Percentiles rank a stretch among this genome's conserved stretches.
phyloP scores from a whole-genome alignment of 139 green algal species.

The Asterochloris sp. region DNA sequence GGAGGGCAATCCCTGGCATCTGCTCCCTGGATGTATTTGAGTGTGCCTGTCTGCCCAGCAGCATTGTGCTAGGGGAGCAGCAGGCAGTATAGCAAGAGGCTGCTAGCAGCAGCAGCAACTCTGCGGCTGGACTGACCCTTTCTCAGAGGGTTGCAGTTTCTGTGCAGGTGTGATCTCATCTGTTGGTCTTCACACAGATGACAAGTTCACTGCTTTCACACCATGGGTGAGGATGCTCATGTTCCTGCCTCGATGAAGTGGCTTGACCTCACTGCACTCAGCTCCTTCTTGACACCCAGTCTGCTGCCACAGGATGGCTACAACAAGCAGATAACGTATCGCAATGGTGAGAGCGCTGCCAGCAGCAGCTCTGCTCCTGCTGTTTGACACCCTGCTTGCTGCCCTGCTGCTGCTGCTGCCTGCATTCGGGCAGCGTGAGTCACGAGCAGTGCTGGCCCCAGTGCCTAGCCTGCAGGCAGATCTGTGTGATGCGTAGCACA shows the following conservation, averaged over 20 bases:
- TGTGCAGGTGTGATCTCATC: constrained; percentile 29
- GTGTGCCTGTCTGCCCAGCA: too few relatives aligned
- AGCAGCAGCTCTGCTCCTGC: neutral
- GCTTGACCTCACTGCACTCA: constrained; percentile 33
- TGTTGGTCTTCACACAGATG: constrained; percentile 37
- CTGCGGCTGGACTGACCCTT: too few relatives aligned
- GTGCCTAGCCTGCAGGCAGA: too few relatives aligned
- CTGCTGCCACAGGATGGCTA: constrained; percentile 34
- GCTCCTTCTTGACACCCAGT: constrained; percentile 42
- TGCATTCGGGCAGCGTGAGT: too few relatives aligned
- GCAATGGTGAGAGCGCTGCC: constrained; percentile 5
- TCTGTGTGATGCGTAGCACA: too few relatives aligned
- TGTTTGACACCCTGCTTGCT: constrained; percentile 7
- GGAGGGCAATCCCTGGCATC: too few relatives aligned
- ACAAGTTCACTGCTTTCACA: constrained; percentile 16
- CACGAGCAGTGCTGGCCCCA: too few relatives aligned
- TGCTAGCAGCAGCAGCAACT: too few relatives aligned
- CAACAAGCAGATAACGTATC: constrained; percentile 46
- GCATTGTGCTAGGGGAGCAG: too few relatives aligned
- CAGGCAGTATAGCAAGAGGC: too few relatives aligned
- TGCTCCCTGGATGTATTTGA: too few relatives aligned
- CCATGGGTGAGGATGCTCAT: neutral
- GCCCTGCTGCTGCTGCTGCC: constrained; percentile 12
- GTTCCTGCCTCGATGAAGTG: neutral
- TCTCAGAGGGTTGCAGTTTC: neutral